Conservation (phyloP, 331 rosid genomes). For the Ulmus americana region DNA sequence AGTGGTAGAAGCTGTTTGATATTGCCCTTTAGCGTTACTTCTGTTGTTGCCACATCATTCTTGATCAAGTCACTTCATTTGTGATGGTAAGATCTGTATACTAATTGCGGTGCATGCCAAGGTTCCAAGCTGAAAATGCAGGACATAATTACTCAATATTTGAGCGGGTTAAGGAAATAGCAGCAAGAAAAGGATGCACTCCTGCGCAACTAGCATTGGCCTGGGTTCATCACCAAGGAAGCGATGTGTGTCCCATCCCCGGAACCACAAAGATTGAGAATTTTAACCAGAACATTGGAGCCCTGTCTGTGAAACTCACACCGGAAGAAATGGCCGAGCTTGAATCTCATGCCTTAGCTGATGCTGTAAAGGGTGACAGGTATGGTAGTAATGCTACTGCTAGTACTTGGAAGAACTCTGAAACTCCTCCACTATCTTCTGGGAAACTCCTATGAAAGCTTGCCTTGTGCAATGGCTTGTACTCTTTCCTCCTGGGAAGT, state of each 20-base stretch:
- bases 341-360: slow-evolving; percentile 44
- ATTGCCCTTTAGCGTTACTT: too few relatives aligned
- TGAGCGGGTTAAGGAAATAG: slow-evolving; percentile 43
- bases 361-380: slow-evolving; percentile 51
- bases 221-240: slow-evolving; percentile 74
- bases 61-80: too few relatives aligned
- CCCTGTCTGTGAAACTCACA: slow-evolving; percentile 48
- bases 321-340: slow-evolving; percentile 54
- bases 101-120: slow-evolving; percentile 33
- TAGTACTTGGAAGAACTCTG: slow-evolving; percentile 45
- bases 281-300: slow-evolving; percentile 49
- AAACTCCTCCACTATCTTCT: slow-evolving; percentile 63
- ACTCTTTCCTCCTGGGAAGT: neutral
- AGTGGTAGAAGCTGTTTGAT: too few relatives aligned
- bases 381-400: neutral
- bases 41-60: too few relatives aligned
- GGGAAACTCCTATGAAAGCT: slow-evolving; percentile 36
- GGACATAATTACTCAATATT: slow-evolving; percentile 44
- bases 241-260: slow-evolving; percentile 68
- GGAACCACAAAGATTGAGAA: slow-evolving; percentile 71
- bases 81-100: too few relatives aligned
- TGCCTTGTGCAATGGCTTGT: neutral
- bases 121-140: slow-evolving; percentile 48
- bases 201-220: slow-evolving; percentile 63
- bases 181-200: slow-evolving; percentile 54